Base-by-base conservation (phyloP, 352 stramenopile species). In the Globisporangium okanoganense region DNA sequence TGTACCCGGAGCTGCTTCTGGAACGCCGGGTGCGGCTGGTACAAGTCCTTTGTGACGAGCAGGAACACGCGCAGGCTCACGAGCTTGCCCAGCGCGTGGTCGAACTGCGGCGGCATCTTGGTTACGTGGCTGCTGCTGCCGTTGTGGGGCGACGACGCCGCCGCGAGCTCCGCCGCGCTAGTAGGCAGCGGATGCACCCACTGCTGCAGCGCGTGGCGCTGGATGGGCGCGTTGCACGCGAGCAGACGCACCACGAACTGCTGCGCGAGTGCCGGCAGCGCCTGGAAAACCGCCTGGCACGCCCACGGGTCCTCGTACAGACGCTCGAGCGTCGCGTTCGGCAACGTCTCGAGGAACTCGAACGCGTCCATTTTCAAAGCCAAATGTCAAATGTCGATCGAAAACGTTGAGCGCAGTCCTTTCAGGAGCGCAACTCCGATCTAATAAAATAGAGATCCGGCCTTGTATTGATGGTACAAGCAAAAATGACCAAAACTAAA, bases 231-330 rank as follows among this genome's bases (percentile, higher is more conserved):
- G 48, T 89, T 78, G 14, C 75, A 87, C 24, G 79, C 78, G 44
- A 97, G 69, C 55, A 97, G 73, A 3, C 88, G 88, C 81, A 97
- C 91, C 1, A 96, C 85, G 50, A 96, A 94, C 71, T 97, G 89
- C 71, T 97, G 89, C 18, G 87, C 83, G 22, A 97, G 80, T 12
- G 88, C 66, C 16, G 82, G 78, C 13, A 97, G 78, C 24, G 87
- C 85, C 73, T 96, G 87, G 66, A 96, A 92, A 5, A 97, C 81
- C 16, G 89, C 89, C 63, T 95, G 84, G 58, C 89, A 97, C 7
- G 87, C 90, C 87, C 87, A 97, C 49, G 87, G 83, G 63, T 94
- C 85, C 61, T 87, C 71, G 58, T 92, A 94, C 35, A 94, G 75
- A 35, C 83, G 76, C 71, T 92, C 83, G 27, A 94, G 69, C 63